Conservation (phyloP, 805 yeast species). For the Cyberlindnera nakhonratchasimensis region DNA sequence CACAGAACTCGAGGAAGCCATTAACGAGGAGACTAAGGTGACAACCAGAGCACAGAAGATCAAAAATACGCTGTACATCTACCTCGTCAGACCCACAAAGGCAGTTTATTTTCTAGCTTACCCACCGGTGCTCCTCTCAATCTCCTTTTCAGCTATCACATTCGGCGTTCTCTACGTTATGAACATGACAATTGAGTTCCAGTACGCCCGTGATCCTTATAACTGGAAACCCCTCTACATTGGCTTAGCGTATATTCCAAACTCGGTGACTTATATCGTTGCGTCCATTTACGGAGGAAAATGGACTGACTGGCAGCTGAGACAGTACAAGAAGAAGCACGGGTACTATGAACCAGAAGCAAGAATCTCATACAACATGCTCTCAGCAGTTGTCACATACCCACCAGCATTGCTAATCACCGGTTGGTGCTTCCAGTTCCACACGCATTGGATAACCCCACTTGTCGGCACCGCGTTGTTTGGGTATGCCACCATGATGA, state of each 20-base stretch:
- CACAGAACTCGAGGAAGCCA: conserved; percentile 27
- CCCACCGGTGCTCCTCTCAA: conserved; percentile 72
- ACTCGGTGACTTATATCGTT: conserved; percentile 69
- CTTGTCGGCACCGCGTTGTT: conserved; percentile 76
- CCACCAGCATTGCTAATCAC: conserved; percentile 67
- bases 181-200: conserved; percentile 67
- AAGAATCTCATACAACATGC: conserved; percentile 70
- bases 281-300: conserved; percentile 80
- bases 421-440: conserved; percentile 76
- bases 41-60: conserved; percentile 25
- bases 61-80: conserved; percentile 39
- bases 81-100: conserved; percentile 55
- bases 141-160: conserved; percentile 64
- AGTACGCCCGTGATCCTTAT: conserved; percentile 63
- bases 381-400: conserved; percentile 56
- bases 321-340: conserved; percentile 50
- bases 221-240: conserved; percentile 60
- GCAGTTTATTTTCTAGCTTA: conserved; percentile 57
- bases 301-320: conserved; percentile 66
- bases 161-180: conserved; percentile 69
- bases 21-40: conserved; percentile 15
- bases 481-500: conserved; percentile 82
- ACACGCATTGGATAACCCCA: conserved; percentile 74
- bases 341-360: conserved; percentile 75
- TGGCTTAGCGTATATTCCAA: conserved; percentile 80